Conservation (phyloP, 2,329 filamentous ascomycete genomes). For the Huntiella decipiens region DNA sequence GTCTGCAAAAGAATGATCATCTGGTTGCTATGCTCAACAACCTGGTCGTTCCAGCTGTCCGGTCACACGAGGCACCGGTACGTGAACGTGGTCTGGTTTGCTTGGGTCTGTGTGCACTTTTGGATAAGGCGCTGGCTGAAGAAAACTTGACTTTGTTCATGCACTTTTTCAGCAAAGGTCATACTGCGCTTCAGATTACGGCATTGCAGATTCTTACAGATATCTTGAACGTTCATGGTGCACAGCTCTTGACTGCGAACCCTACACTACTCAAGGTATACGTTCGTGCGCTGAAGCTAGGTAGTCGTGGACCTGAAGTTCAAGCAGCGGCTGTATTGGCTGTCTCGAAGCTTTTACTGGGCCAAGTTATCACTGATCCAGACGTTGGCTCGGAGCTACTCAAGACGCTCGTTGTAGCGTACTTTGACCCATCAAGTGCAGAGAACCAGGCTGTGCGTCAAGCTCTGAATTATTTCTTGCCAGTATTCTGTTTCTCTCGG, state of each 20-base stretch:
- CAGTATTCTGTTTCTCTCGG: conserved; percentile 79
- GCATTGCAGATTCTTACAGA: conserved; percentile 84
- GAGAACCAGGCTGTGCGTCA: conserved; percentile 70
- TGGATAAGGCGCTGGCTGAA: conserved; percentile 78
- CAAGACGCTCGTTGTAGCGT: conserved; percentile 64
- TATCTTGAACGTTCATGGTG: conserved; percentile 74
- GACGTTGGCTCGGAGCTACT: conserved; percentile 56
- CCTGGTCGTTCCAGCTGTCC: conserved; percentile 82
- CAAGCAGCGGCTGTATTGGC: conserved; percentile 67
- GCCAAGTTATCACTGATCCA: conserved; percentile 53
- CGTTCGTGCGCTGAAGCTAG: conserved; percentile 57
- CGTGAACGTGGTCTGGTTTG: conserved; percentile 80
- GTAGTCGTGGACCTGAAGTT: conserved; percentile 49
- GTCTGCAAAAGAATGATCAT: conserved; percentile 73
- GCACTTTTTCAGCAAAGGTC: conserved; percentile 87
- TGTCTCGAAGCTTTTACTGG: conserved; percentile 70
- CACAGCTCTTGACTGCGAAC: conserved; percentile 49
- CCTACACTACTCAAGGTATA: conserved; percentile 70
- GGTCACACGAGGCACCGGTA: conserved; percentile 81
- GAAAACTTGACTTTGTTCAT: conserved; percentile 88
- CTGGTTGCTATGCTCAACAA: conserved; percentile 98
- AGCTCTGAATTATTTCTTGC: conserved; percentile 80
- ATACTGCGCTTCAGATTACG: conserved; percentile 74
- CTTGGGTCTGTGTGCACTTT: conserved; percentile 72
- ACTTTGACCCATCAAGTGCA: conserved; percentile 71